Evolutionary conservation across 768 basidiomycete species (phyloP).

Genomic region (Lactarius akahatsu): DNA sequence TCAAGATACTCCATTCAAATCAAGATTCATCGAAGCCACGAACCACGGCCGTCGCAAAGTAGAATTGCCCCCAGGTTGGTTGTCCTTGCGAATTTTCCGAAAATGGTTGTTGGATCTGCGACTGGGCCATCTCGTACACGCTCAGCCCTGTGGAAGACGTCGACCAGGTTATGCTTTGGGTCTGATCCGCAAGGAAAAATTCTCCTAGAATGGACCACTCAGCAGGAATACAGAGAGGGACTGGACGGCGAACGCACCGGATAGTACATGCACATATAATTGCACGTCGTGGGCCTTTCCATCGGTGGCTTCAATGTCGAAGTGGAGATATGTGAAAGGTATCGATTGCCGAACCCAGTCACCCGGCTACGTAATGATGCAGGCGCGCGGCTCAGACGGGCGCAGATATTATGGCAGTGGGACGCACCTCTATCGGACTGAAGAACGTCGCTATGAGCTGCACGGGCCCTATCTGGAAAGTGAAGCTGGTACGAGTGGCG

Average conservation of each 20-base stretch:
- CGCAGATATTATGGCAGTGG: not conserved
- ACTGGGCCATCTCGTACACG: slow-evolving; percentile 13
- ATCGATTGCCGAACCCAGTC: slow-evolving; percentile 33
- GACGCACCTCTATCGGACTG: slow-evolving; percentile 26
- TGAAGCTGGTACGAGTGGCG: slow-evolving; percentile 19
- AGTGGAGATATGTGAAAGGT: slow-evolving; percentile 36
- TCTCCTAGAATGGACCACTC: not conserved
- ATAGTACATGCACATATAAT: slow-evolving; percentile 36
- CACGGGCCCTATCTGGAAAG: slow-evolving; percentile 12
- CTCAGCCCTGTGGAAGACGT: slow-evolving; percentile 5
- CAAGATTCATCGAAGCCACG: not conserved
- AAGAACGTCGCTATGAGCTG: slow-evolving; percentile 17
- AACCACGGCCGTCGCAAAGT: slow-evolving; percentile 19
- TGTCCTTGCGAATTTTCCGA: slow-evolving; percentile 12
- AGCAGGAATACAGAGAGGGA: not conserved
- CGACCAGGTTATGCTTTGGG: slow-evolving; percentile 9
- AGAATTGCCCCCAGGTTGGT: slow-evolving; percentile 23
- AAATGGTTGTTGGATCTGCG: slow-evolving; percentile 2
- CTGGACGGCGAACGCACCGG: slow-evolving; percentile 30
- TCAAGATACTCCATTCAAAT: not conserved
- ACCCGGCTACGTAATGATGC: slow-evolving; percentile 8
- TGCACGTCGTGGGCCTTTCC: slow-evolving; percentile 33
- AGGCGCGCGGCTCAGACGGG: not conserved
- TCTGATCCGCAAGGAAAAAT: not conserved
- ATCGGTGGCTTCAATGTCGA: slow-evolving; percentile 32